These are phyloP conservation scores for Tulasnella sp. DNA, from an alignment of 768 basidiomycete genomes.

Conservation along the genomic window DNA sequence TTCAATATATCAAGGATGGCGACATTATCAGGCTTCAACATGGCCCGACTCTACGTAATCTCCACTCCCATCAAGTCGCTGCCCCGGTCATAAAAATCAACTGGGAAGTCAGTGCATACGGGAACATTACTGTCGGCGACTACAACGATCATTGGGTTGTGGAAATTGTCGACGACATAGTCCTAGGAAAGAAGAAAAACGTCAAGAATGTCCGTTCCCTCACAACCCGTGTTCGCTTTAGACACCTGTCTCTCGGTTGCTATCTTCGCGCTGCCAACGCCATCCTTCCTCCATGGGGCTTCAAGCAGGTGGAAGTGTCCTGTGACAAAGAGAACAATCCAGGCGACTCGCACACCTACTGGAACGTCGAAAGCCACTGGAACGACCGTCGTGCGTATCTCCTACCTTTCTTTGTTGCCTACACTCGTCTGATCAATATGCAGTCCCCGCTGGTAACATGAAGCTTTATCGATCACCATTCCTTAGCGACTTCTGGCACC, in stretches of 20 bases:
- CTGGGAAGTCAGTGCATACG: conserved; percentile 89
- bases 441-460: conserved; percentile 72
- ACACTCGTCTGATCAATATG: neutral
- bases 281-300: conserved; percentile 92
- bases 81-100: conserved; percentile 84
- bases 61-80: conserved; percentile 81
- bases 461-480: conserved; percentile 86
- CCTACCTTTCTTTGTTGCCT: conserved; percentile 9
- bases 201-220: conserved; percentile 71
- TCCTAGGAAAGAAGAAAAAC: conserved; percentile 40
- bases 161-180: conserved; percentile 81
- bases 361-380: conserved; percentile 98
- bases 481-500: conserved; percentile 93
- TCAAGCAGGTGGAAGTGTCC: conserved; percentile 95
- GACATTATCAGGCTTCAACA: conserved; percentile 76
- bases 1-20: conserved; percentile 62
- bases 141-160: conserved; percentile 81
- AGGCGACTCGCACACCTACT: conserved; percentile 74
- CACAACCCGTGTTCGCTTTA: conserved; percentile 80
- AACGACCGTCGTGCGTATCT: conserved; percentile 72
- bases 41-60: conserved; percentile 68
- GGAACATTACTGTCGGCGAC: conserved; percentile 82
- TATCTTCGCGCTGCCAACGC: conserved; percentile 84
- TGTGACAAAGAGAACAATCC: conserved; percentile 83
- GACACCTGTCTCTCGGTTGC: conserved; percentile 64